Base-by-base conservation (phyloP, 2,329 filamentous ascomycete genomes). In the Xylaria sp. region DNA sequence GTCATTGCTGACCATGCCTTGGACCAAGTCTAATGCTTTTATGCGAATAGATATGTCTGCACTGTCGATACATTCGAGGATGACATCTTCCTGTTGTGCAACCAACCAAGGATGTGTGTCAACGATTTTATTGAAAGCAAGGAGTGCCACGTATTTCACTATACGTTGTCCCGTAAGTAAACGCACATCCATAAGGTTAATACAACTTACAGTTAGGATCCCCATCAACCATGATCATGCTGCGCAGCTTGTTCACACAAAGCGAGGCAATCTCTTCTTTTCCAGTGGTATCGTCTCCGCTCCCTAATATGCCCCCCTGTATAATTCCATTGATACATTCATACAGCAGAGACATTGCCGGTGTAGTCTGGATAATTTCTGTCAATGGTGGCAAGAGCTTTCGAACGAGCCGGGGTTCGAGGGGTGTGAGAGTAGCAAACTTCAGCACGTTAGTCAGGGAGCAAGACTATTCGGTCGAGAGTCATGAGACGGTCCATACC, bases 281-380 rank as follows among this genome's bases (percentile, higher is more conserved):
- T 56, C 94, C 93, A 33, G 88, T 84, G 19, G 88, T 87, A 54
- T 92, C 91, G 66, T 93, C 92, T 27, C 89, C 87, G 44, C 89
- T 91, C 31, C 92, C 91, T 51, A 99, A 80, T 59, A 99, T 97
- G 0, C 95, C 95, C 27, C 95, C 95, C 74, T 97, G 93, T 61
- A 99, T 97, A 65, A 99, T 96, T 23, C 95, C 95, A 75, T 96
- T 97, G 77, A 99, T 97, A 73, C 95, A 99, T 77, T 99, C 95
- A 71, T 99, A 99, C 5, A 98, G 80, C 27, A 99, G 79, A n/a
- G 95, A 98, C 95, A 98, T 98, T 27, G 95, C 95, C 4, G 91
- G 90, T 0, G 95, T 99, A 0, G 93, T 97, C 69, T 92, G 90
- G 66, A 99, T 98, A 48, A 99, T 90, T 68, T 91, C 92, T 0